Conservation (phyloP, 2,329 filamentous ascomycete species). For the Piedraia hortae region DNA sequence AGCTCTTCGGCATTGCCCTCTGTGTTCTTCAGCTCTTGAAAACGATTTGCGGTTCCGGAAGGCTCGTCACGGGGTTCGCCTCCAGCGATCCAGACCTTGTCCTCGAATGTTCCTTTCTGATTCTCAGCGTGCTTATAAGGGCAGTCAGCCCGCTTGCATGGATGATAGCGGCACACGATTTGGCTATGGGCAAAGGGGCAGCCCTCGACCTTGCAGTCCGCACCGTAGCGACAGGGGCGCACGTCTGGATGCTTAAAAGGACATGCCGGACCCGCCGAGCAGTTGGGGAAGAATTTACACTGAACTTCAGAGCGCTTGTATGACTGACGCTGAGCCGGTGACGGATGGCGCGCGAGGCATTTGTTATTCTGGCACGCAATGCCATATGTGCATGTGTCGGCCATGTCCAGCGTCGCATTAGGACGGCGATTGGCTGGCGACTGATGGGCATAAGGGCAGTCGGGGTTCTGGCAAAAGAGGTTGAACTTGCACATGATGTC, state of each 20-base stretch:
- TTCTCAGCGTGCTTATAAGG: constrained; percentile 76
- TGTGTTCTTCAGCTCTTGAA: constrained; percentile 6
- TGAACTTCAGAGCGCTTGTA: constrained; percentile 63
- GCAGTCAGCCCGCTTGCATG: constrained; percentile 72
- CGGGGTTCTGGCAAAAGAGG: constrained; percentile 58
- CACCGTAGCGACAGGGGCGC: constrained; percentile 73
- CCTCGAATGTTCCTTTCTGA: constrained; percentile 54
- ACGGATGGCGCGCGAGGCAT: constrained; percentile 76
- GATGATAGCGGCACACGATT: constrained; percentile 68
- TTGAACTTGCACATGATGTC: constrained; percentile 73
- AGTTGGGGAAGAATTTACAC: constrained; percentile 81
- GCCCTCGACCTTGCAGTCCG: constrained; percentile 50
- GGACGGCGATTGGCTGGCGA: constrained; percentile 56
- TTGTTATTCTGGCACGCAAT: constrained; percentile 89
- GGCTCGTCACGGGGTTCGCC: constrained; percentile 4
- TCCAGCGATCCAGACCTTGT: constrained; percentile 66
- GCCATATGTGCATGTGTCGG: constrained; percentile 57
- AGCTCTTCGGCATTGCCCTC: constrained; percentile 10
- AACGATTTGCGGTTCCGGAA: constrained; percentile 6
- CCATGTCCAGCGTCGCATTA: constrained; percentile 39
- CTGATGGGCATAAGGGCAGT: constrained; percentile 84
- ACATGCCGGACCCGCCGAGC: constrained; percentile 55
- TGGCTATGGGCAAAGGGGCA: constrained; percentile 81
- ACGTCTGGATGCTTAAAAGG: constrained; percentile 70
- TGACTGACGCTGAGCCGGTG: constrained; percentile 50